Percentiles rank a stretch among this genome's conserved stretches.
Evolutionary conservation across 2,329 filamentous ascomycete genomes (phyloP).

Genomic region (Curvularia sp.): DNA sequence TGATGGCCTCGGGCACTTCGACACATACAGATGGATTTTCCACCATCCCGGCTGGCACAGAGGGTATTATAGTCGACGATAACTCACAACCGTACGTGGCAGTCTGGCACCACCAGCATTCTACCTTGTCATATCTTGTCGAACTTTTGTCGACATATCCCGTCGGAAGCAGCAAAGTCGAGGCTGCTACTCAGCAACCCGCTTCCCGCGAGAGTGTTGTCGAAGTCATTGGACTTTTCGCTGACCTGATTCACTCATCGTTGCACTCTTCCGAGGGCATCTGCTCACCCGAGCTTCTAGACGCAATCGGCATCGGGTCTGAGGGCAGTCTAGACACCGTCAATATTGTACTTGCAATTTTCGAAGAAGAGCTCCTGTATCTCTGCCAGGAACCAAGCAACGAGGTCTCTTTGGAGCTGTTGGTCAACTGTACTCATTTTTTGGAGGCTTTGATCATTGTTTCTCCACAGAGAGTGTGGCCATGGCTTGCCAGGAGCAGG

Average conservation of each 20-base stretch:
- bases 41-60: constrained; percentile 69
- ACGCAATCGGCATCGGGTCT: constrained; percentile 49
- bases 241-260: constrained; percentile 66
- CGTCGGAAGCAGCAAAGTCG: constrained; percentile 59
- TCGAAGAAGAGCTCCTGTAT: constrained; percentile 71
- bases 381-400: constrained; percentile 62
- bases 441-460: constrained; percentile 73
- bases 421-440: constrained; percentile 81
- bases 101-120: constrained; percentile 78
- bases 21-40: constrained; percentile 55
- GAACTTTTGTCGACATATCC: constrained; percentile 75
- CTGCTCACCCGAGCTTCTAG: constrained; percentile 41
- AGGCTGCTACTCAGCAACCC: constrained; percentile 56
- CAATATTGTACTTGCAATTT: constrained; percentile 80
- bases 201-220: constrained; percentile 68
- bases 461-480: constrained; percentile 88
- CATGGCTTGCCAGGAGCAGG: constrained; percentile 81
- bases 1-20: constrained; percentile 28
- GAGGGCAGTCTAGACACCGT: constrained; percentile 74
- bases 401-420: constrained; percentile 70
- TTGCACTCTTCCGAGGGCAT: constrained; percentile 39
- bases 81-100: constrained; percentile 73
- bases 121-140: constrained; percentile 79
- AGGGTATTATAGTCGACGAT: constrained; percentile 78
- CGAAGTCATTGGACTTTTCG: constrained; percentile 77